Conservation (phyloP, 2,329 filamentous ascomycete genomes). For the Epichloe aotearoae region DNA sequence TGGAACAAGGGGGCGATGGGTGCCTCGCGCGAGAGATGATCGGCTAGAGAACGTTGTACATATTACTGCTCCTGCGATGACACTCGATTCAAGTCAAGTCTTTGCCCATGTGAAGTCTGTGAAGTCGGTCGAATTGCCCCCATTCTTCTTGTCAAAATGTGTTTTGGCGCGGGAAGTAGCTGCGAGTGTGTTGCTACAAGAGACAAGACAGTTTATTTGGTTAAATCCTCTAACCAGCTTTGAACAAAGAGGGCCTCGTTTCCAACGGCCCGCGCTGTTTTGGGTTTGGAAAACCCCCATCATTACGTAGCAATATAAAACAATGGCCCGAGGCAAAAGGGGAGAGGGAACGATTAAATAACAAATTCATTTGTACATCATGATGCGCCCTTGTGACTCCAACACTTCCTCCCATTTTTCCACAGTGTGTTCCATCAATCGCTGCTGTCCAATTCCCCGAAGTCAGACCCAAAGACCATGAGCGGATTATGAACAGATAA, state of each 20-base stretch:
- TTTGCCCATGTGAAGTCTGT: too few relatives aligned
- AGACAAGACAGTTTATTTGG: not conserved
- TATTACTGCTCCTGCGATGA: too few relatives aligned
- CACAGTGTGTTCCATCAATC: constrained; percentile 9
- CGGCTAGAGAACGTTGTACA: too few relatives aligned
- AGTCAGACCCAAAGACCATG: constrained; percentile 4
- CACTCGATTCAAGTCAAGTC: too few relatives aligned
- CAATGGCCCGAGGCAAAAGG: not conserved
- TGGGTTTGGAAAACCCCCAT: not conserved
- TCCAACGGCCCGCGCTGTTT: constrained; percentile 2
- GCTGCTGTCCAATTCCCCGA: constrained; percentile 7
- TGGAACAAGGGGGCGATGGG: too few relatives aligned
- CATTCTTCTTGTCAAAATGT: too few relatives aligned
- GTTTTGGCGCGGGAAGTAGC: too few relatives aligned
- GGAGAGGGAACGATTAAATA: constrained; percentile 11
- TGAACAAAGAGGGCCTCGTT: constrained; percentile 6
- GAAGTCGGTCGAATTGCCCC: too few relatives aligned
- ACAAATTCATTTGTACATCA: constrained; percentile 11
- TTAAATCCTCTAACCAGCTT: constrained; percentile 14
- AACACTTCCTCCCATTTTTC: constrained; percentile 9
- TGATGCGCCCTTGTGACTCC: constrained; percentile 15
- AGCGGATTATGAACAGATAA: not conserved
- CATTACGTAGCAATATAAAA: not conserved
- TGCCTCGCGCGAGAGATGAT: too few relatives aligned
- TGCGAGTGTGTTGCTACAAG: not conserved